These are phyloP conservation scores for Cytospora piceae DNA, from an alignment of 2,329 filamentous ascomycete species.

Conservation along the genomic window DNA sequence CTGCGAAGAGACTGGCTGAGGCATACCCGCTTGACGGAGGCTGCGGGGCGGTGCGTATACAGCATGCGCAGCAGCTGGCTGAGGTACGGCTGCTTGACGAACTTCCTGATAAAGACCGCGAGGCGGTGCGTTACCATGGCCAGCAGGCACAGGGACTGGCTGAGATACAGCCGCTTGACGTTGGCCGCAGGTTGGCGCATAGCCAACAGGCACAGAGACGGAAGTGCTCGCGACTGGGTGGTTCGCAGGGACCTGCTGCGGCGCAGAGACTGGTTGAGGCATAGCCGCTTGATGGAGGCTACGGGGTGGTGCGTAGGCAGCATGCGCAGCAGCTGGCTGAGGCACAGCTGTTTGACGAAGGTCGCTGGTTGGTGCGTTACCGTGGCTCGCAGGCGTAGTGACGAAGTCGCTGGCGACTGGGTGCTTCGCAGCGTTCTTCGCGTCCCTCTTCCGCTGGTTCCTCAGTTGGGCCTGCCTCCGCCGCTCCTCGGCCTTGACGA, in stretches of 20 bases:
- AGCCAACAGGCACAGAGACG: not conserved
- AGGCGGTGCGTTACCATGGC: too few species aligned
- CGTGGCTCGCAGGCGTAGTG: not conserved
- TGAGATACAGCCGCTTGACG: too few species aligned
- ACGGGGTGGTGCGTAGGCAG: not conserved
- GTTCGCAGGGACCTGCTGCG: not conserved
- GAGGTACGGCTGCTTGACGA: too few species aligned
- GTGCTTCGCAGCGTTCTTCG: not conserved
- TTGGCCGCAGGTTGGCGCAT: too few species aligned
- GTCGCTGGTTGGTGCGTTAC: not conserved
- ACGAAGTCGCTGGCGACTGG: not conserved
- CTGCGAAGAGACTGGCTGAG: too few species aligned
- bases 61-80: too few species aligned
- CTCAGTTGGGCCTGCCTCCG: constrained; percentile 19
- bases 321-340: too few species aligned
- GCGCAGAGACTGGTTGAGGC: not conserved
- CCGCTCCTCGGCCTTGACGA: constrained; percentile 24
- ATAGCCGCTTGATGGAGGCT: not conserved
- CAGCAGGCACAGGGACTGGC: too few species aligned
- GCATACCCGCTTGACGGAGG: too few species aligned
- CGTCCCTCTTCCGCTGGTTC: not conserved
- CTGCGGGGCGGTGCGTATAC: too few species aligned
- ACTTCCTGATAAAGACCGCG: too few species aligned
- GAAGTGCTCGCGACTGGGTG: not conserved
- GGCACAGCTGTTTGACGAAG: not conserved